phyloP scores from a whole-genome alignment of 495 filamentous ascomycete species.

The Cladorrhinum samala region DNA sequence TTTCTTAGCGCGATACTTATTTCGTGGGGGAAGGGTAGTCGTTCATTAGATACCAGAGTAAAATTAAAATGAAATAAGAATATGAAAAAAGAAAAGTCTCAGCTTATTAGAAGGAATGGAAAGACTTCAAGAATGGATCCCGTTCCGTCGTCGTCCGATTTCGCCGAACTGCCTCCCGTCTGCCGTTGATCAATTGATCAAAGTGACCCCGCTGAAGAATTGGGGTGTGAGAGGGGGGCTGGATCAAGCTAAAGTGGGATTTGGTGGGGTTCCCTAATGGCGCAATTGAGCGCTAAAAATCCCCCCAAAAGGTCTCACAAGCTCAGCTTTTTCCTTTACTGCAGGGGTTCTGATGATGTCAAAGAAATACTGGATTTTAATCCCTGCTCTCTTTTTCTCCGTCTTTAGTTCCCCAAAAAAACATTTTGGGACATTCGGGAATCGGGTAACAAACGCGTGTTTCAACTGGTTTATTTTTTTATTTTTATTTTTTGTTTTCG shows the following conservation, averaged over 20 bases:
- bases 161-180: too few species aligned
- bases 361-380: background rate
- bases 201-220: too few species aligned
- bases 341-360: constrained; percentile 1
- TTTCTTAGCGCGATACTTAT: too few species aligned
- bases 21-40: background rate
- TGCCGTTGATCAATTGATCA: too few species aligned
- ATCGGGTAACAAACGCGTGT: background rate
- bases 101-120: background rate
- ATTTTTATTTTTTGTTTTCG: background rate
- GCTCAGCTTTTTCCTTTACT: too few species aligned
- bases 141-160: too few species aligned
- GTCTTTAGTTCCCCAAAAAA: too few species aligned
- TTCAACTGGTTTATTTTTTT: too few species aligned
- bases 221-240: constrained; percentile 1
- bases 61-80: background rate
- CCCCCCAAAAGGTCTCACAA: constrained; percentile 13
- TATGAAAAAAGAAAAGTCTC: background rate
- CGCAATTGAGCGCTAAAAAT: constrained; percentile 19
- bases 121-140: too few species aligned
- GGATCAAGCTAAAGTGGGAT: background rate
- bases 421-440: too few species aligned
- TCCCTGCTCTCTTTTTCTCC: background rate
- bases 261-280: constrained; percentile 11
- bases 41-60: background rate